Percentiles rank a stretch among this genome's conserved stretches.
These are phyloP conservation scores for Ehretia macrophylla DNA, from an alignment of 257 asterid species.

Conservation along the genomic window DNA sequence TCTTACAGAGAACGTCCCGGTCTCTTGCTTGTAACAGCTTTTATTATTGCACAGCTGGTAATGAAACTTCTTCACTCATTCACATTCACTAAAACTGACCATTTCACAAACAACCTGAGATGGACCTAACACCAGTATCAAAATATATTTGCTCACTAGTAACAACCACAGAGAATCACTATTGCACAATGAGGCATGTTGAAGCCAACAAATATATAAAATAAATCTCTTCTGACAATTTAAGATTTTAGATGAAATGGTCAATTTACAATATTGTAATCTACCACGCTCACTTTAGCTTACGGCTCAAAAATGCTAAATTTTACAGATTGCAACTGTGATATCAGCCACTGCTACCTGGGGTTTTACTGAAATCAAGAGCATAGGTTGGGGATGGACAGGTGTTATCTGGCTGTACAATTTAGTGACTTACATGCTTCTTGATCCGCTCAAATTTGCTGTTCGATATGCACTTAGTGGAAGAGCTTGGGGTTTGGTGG, in stretches of 20 bases:
- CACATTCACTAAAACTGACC: background rate
- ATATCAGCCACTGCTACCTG: conserved; percentile 34
- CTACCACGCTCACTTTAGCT: background rate
- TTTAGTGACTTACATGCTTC: conserved; percentile 27
- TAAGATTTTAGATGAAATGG: background rate
- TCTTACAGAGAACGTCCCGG: conserved; percentile 46
- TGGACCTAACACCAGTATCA: too few relatives aligned
- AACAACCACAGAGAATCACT: too few relatives aligned
- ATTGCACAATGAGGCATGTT: too few relatives aligned
- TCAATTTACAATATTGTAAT: background rate
- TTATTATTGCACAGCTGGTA: conserved; percentile 49
- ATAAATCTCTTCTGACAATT: background rate
- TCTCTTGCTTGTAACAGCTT: conserved; percentile 37
- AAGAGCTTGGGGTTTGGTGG: conserved; percentile 42
- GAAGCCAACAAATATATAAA: too few relatives aligned
- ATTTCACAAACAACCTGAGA: background rate
- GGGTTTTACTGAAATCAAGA: conserved; percentile 39
- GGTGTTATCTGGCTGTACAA: conserved; percentile 53
- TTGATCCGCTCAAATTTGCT: conserved; percentile 42
- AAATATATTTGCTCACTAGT: too few relatives aligned
- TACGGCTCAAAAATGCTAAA: too few relatives aligned
- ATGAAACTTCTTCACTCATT: background rate
- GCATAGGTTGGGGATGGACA: conserved; percentile 54
- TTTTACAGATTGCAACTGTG: conserved; percentile 44
- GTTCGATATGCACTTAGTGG: conserved; percentile 54